Base-by-base conservation (phyloP, 257 asterid genomes). In the Leptodermis oblonga region DNA sequence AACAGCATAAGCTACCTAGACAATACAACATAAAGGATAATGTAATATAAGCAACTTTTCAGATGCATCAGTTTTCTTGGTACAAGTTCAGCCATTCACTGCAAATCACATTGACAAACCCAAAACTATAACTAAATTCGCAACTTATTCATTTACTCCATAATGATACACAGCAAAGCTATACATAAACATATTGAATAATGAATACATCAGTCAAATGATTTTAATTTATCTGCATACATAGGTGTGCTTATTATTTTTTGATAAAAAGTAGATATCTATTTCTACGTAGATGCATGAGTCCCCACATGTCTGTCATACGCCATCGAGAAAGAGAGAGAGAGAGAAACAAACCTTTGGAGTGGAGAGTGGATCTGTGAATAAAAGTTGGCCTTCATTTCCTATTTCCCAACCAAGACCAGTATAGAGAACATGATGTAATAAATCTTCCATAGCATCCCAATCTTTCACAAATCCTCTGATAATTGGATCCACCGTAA, bases 361-460 rank as follows among this genome's bases (percentile, higher is more conserved):
- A 70, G 95, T 94, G 67, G 90, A 80, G 66, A 94, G 92, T 49
- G 99, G 99, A 58, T 94, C 99, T 8, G 99, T 86, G 70, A 94
- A 94, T 77, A 94, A 76, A 80, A 94, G 82, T 73, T 91, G 96
- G 28, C 99, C 99, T 83, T 94, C 99, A 59, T 94, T 91, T 65
- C 99, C 99, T 13, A 89, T 88, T 77, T 94, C 99, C 97, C 97
- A 94, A 54, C 97, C 99, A 65, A 94, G 83, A 65, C 90, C 91
- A 71, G 83, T 74, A 75, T 94, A 94, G 61, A 94, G 80, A 62
- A 86, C 91, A 81, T 94, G 89, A 70, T 77, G 83, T 67, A 94
- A 76, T 31, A 94, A 84, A 81, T 94, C 99, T 81, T 94, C 99
- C 85, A 89, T 83, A 62, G 99, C 99, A 81, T 94, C 99, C 99